Evolutionary conservation across 768 basidiomycete genomes (phyloP), one percentile per base, ranked within the genome.

Genomic region (Austroboletus festivus): DNA sequence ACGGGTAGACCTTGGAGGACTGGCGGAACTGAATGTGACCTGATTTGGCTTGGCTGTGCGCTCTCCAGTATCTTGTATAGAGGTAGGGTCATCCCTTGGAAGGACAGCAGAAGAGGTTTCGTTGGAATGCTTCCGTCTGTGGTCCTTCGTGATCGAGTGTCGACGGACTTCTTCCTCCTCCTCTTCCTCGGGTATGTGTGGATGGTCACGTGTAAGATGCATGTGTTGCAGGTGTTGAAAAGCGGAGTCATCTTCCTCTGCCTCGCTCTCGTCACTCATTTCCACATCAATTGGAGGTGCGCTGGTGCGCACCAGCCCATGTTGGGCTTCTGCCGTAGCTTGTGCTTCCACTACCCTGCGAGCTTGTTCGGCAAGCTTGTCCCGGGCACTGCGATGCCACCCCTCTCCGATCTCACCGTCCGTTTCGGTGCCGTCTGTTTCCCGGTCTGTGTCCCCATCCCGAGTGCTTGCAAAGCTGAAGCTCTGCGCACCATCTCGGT

Each of bases 231-330:
- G 70, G 51, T 65, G 76, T 7, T 63, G 60, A 23, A 60, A 48
- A 4, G 54, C 62, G 37, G 73, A 46, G 35, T 80, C 79, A 1
- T 77, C 79, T 47, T 86, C 85, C 19, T 75, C 79, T 34, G 59
- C 75, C n/a, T 87, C 88, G 54, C 87, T 88, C 63, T 89, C 86
- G 62, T 89, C 89, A 55, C 86, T 89, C 57, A 88, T 46, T 60
- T 89, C 86, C 22, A 85, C 81, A 22, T 83, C 76, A 38, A 89
- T 87, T 3, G 88, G 87, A 7, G 85, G 86, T 13, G 70, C 75
- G 20, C 65, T 55, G 16, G 70, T 62, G 33, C 63, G 70, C 47
- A 73, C 65, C 13, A 68, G 73, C 51, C 75, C 74, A 48, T 75
- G 75, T 55, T 77, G 72, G 6, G 76, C 76, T 56, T 82, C 79